Evolutionary conservation across 805 yeast genomes (phyloP).

Genomic region (Saccharomyces jurei): DNA sequence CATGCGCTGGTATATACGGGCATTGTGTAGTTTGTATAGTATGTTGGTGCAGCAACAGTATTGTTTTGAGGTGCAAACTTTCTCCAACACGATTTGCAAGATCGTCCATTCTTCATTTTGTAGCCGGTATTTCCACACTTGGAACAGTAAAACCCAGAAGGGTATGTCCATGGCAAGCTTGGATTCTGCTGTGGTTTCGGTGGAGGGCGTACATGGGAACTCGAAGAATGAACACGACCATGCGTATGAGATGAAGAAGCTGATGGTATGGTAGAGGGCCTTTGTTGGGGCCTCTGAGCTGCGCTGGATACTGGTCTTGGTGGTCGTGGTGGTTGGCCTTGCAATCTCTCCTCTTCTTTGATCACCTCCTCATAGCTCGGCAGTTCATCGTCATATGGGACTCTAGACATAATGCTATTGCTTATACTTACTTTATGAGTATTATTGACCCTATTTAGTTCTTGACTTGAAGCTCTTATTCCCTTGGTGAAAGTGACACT

Average conservation of each 20-base stretch:
- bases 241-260: not conserved
- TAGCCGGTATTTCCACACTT: conserved; percentile 73
- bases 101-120: conserved; percentile 47
- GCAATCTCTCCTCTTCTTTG: conserved; percentile 11
- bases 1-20: conserved; percentile 1
- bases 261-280: not conserved
- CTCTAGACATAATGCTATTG: not conserved
- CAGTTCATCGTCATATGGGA: conserved; percentile 24
- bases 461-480: not conserved
- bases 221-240: conserved; percentile 1
- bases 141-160: conserved; percentile 49
- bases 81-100: conserved; percentile 67
- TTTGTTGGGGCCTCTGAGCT: not conserved
- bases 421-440: not conserved
- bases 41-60: conserved; percentile 17
- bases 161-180: conserved; percentile 58
- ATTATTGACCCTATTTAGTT: not conserved
- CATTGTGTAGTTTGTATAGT: conserved; percentile 3
- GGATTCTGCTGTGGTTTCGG: conserved; percentile 3
- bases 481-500: not conserved
- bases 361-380: conserved; percentile 44
- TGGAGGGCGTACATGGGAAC: conserved; percentile 10
- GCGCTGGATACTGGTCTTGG: not conserved
- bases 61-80: conserved; percentile 40
- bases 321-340: conserved; percentile 10